Evolutionary conservation across 805 yeast genomes (phyloP).

Genomic region (Suhomyces xylopsoci): DNA sequence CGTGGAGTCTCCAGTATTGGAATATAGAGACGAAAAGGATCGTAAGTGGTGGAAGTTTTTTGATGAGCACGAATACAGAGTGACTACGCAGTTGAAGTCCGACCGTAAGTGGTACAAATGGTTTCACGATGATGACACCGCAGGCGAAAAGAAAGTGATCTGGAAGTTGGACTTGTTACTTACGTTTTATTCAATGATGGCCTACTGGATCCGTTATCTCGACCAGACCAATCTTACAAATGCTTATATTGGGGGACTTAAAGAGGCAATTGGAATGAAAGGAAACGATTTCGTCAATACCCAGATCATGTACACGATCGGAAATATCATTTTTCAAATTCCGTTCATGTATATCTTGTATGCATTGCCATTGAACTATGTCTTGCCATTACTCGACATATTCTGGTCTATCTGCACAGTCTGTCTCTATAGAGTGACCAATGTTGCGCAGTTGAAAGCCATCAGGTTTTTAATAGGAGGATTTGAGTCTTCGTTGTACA

Average conservation of each 20-base stretch:
- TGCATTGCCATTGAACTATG: constrained; percentile 20
- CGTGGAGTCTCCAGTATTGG: constrained; percentile 14
- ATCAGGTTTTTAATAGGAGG: constrained; percentile 19
- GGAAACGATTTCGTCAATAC: constrained; percentile 21
- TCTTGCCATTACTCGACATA: constrained; percentile 17
- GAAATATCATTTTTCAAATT: constrained; percentile 22
- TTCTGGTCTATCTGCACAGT: constrained; percentile 20
- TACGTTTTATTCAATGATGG: constrained; percentile 23
- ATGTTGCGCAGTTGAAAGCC: constrained; percentile 18
- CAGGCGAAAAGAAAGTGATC: constrained; percentile 21
- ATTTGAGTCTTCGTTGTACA: constrained; percentile 14
- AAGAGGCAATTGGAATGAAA: constrained; percentile 16
- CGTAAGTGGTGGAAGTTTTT: constrained; percentile 49
- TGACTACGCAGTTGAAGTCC: constrained; percentile 7
- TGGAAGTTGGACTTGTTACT: constrained; percentile 22
- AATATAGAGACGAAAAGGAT: constrained; percentile 51
- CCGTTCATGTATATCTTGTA: constrained; percentile 22
- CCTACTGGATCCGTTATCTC: constrained; percentile 23
- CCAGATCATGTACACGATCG: constrained; percentile 19
- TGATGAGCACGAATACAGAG: constrained; percentile 31
- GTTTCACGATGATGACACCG: constrained; percentile 25
- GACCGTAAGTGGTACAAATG: constrained; percentile 24
- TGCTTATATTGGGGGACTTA: constrained; percentile 21
- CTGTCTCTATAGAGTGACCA: constrained; percentile 14
- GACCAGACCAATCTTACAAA: constrained; percentile 23